These are phyloP conservation scores for Paraconiothyrium brasiliense DNA, from an alignment of 2,329 filamentous ascomycete genomes.

Conservation along the genomic window DNA sequence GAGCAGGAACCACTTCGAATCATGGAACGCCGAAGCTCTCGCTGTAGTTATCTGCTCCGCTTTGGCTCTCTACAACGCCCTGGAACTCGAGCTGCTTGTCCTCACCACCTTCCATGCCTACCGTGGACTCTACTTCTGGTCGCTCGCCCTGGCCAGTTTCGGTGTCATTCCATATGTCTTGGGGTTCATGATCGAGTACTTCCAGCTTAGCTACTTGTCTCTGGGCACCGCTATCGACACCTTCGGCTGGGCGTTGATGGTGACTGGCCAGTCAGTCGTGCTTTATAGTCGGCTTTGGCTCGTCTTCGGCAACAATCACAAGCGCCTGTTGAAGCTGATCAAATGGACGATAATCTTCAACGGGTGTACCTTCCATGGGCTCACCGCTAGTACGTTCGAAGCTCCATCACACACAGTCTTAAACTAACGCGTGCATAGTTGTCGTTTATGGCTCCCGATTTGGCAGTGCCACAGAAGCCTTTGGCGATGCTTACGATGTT, in stretches of 20 bases:
- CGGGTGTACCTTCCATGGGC: constrained; percentile 60
- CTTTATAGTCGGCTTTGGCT: constrained; percentile 69
- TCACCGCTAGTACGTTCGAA: constrained; percentile 43
- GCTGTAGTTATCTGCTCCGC: constrained; percentile 41
- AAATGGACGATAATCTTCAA: constrained; percentile 65
- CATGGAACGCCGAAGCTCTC: constrained; percentile 45
- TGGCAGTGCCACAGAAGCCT: constrained; percentile 52
- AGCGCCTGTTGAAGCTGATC: constrained; percentile 56
- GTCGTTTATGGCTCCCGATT: constrained; percentile 63
- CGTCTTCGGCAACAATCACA: constrained; percentile 59
- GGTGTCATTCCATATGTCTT: constrained; percentile 57
- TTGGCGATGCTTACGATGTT: constrained; percentile 42
- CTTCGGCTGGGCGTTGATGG: constrained; percentile 66
- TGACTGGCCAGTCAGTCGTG: constrained; percentile 68
- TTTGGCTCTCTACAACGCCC: constrained; percentile 43
- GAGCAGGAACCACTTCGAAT: constrained; percentile 25
- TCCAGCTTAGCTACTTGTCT: constrained; percentile 26
- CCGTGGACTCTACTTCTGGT: constrained; percentile 59
- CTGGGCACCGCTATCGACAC: constrained; percentile 53
- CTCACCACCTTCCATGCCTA: constrained; percentile 57
- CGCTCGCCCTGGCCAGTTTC: constrained; percentile 51
- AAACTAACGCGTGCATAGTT: constrained; percentile 42
- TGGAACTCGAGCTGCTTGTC: constrained; percentile 56
- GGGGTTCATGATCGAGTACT: constrained; percentile 56
- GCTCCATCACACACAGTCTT: background rate